These are phyloP conservation scores for Scytalidium lignicola DNA, from an alignment of 2,329 filamentous ascomycete genomes.

Conservation along the genomic window DNA sequence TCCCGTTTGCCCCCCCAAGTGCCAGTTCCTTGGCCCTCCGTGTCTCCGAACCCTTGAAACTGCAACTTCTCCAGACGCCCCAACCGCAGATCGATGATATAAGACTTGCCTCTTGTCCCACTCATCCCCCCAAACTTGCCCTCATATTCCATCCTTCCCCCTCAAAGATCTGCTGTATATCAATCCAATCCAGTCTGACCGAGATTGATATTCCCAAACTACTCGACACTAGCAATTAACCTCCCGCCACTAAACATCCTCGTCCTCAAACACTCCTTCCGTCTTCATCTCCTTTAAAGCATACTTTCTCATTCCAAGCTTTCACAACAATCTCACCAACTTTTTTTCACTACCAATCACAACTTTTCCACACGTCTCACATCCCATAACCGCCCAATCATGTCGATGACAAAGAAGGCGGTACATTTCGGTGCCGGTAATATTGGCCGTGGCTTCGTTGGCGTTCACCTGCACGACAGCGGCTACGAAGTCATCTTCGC, in stretches of 20 bases:
- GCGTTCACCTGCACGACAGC: constrained; percentile 68
- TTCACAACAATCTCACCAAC: background rate
- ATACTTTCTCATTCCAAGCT: no score
- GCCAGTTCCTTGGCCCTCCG: no score
- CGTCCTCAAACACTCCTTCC: no score
- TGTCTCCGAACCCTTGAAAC: no score
- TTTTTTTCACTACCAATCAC: background rate
- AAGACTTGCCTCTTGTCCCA: background rate
- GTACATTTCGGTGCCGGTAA: constrained; percentile 85
- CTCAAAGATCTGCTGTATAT: background rate
- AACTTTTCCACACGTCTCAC: background rate
- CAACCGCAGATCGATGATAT: background rate
- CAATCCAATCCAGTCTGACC: background rate
- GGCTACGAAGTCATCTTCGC: constrained; percentile 96
- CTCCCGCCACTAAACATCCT: background rate
- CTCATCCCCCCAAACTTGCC: background rate
- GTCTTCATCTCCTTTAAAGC: no score
- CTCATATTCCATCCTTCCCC: background rate
- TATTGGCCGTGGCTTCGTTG: constrained; percentile 53
- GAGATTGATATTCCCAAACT: background rate
- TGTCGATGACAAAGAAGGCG: constrained; percentile 51
- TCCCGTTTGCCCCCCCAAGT: no score
- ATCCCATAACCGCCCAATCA: constrained; percentile 5
- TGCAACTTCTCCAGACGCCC: background rate
- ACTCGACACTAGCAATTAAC: background rate